Percentiles rank a stretch among this genome's conserved stretches.
Conservation (phyloP, 2,329 filamentous ascomycete species). For the Seiridium unicorne region DNA sequence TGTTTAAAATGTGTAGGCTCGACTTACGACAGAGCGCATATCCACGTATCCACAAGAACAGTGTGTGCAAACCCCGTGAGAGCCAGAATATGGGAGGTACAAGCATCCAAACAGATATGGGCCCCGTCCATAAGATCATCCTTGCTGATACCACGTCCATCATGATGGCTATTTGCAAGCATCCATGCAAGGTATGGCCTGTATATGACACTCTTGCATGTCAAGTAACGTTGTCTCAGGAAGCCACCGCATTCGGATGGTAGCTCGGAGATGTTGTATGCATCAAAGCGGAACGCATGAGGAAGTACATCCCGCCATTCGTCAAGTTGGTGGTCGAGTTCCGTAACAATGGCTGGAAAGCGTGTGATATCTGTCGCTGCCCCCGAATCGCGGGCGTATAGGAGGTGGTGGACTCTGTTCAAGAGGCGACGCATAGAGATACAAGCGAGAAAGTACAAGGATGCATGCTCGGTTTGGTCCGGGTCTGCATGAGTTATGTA, state of each 20-base stretch:
- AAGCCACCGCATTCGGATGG: slow-evolving; percentile 44
- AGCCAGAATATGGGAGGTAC: slow-evolving; percentile 47
- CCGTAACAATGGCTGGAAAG: slow-evolving; percentile 46
- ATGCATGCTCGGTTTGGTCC: slow-evolving; percentile 42
- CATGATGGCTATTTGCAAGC: slow-evolving; percentile 29
- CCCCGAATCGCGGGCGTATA: slow-evolving; percentile 45
- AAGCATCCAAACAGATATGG: slow-evolving; percentile 44
- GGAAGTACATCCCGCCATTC: slow-evolving; percentile 48
- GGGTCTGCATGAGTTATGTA: slow-evolving; percentile 42
- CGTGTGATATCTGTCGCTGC: slow-evolving; percentile 41
- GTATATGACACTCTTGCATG: slow-evolving; percentile 52
- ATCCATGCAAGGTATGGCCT: slow-evolving; percentile 50
- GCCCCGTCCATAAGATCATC: slow-evolving; percentile 22
- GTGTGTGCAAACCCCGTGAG: slow-evolving; percentile 47
- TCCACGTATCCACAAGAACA: slow-evolving; percentile 52
- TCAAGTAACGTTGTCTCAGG: slow-evolving; percentile 48
- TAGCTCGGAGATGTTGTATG: slow-evolving; percentile 17
- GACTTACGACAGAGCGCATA: slow-evolving; percentile 50
- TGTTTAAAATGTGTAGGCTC: not conserved
- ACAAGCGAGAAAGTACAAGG: slow-evolving; percentile 52
- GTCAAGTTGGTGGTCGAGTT: slow-evolving; percentile 47
- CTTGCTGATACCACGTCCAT: slow-evolving; percentile 15
- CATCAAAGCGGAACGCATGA: slow-evolving; percentile 37
- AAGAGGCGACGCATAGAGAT: slow-evolving; percentile 49
- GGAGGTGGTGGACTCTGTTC: slow-evolving; percentile 46